Base-by-base conservation (phyloP, 2,329 filamentous ascomycete species). In the Xylaria digitata region DNA sequence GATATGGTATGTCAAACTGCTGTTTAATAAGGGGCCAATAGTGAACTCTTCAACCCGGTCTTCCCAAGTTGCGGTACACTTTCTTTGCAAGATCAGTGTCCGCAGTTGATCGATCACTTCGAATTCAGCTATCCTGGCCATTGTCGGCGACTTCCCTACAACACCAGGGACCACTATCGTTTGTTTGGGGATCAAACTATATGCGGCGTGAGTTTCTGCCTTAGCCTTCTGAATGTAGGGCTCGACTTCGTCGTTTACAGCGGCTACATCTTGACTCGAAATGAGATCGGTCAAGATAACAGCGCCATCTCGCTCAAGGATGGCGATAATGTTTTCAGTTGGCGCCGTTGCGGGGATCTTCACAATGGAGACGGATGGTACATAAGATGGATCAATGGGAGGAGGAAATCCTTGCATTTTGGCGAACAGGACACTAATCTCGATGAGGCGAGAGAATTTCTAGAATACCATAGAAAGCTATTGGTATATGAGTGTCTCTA, bases 221-320 rank as follows among this genome's bases (percentile, higher is more conserved):
- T 21, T 46, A 21, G 43, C 43, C 11, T 46, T 46, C n/a, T 46
- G 43, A 5, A 46, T 46, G 6, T 46, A 46, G 19, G 43, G 19
- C 11, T 46, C 43, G 32, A 54, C 4, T 21, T 56, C 53, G 11
- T 43, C 32, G 53, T 40, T 43, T 26, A 56, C 37, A 21, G 53
- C 30, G 21, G 53, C 53, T 23, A 56, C 23, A 11, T 42, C 53
- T 23, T 40, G 19, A 23, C 11, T 17, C 11, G 53, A 42, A 56
- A 56, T 13, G 34, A 42, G 53, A 42, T 26, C 34, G 19, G 53
- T 40, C 17, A 43, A 13, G 45, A 23, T 48, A 48, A 48, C 21
- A 19, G 45, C 45, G 45, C 45, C 45, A 48, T 48, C n/a, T 23
- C 21, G 23, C 26, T 48, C 21, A 48, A 48, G 45, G 23, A 48